phyloP scores from a whole-genome alignment of 331 rosid genomes.

The Malus hybrid region DNA sequence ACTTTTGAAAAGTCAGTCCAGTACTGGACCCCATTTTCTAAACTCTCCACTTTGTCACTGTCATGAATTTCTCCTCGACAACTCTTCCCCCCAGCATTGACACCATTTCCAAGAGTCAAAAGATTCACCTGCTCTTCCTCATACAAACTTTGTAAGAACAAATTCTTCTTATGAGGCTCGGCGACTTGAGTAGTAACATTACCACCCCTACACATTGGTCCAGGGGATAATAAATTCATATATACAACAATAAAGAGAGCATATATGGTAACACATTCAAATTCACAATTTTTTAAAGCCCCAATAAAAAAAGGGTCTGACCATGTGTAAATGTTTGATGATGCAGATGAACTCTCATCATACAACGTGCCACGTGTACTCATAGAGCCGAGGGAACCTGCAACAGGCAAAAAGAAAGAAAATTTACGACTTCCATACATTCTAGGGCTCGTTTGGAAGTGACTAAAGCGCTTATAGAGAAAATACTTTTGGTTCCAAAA shows the following conservation, averaged over 20 bases:
- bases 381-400: constrained; percentile 90
- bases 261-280: neutral
- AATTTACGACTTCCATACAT: neutral
- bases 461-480: too few species aligned
- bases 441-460: too few species aligned
- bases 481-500: too few species aligned
- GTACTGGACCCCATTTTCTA: constrained; percentile 59
- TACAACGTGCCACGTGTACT: constrained; percentile 67
- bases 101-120: constrained; percentile 20
- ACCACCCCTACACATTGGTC: constrained; percentile 64
- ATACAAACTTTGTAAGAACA: constrained; percentile 68
- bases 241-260: neutral
- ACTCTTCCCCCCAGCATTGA: constrained; percentile 13
- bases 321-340: constrained; percentile 62
- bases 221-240: constrained; percentile 12
- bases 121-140: constrained; percentile 46
- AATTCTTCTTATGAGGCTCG: constrained; percentile 47
- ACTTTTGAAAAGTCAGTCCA: constrained; percentile 97
- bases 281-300: neutral
- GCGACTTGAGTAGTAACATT: constrained; percentile 51
- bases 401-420: constrained; percentile 1
- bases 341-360: constrained; percentile 31
- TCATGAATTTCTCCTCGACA: constrained; percentile 41
- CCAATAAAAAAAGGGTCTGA: constrained; percentile 23
- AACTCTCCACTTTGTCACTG: constrained; percentile 47